These are phyloP conservation scores for Penicillium sp. DNA, from an alignment of 2,329 filamentous ascomycete genomes.

Conservation along the genomic window DNA sequence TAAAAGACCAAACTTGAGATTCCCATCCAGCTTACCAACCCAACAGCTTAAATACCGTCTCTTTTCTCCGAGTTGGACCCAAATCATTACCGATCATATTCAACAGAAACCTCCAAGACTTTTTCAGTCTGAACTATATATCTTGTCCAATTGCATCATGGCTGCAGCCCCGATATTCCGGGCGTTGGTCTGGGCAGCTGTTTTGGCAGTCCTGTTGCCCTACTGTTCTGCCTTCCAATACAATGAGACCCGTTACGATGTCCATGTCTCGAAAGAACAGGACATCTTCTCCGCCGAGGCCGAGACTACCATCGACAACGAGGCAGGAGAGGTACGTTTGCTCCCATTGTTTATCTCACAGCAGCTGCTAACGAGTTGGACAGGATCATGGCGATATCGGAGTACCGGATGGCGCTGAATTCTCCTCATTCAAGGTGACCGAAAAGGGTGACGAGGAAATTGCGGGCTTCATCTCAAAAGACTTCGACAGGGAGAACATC, in stretches of 20 bases:
- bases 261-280: slow-evolving; percentile 3
- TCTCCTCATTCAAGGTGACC: slow-evolving; percentile 10
- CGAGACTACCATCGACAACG: slow-evolving; percentile 3
- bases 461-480: slow-evolving; percentile 10
- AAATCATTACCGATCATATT: no score
- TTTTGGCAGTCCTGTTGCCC: slow-evolving; percentile 7
- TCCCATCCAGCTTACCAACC: not conserved
- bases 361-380: slow-evolving; percentile 1
- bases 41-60: slow-evolving; percentile 5
- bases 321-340: slow-evolving; percentile 2
- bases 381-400: slow-evolving; percentile 10
- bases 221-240: slow-evolving; percentile 8
- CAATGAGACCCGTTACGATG: slow-evolving; percentile 1
- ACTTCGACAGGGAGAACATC: slow-evolving; percentile 3
- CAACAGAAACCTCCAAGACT: no score
- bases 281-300: slow-evolving; percentile 11
- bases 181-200: slow-evolving; percentile 4
- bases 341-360: not conserved
- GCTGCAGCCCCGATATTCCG: slow-evolving; percentile 1
- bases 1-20: not conserved
- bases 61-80: not conserved
- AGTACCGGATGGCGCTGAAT: slow-evolving; percentile 9
- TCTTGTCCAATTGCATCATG: slow-evolving; percentile 6
- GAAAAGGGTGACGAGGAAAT: slow-evolving; percentile 10
- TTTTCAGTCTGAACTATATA: no score